These are phyloP conservation scores for Fusarium sp. DNA, from an alignment of 2,329 filamentous ascomycete genomes.

Conservation along the genomic window DNA sequence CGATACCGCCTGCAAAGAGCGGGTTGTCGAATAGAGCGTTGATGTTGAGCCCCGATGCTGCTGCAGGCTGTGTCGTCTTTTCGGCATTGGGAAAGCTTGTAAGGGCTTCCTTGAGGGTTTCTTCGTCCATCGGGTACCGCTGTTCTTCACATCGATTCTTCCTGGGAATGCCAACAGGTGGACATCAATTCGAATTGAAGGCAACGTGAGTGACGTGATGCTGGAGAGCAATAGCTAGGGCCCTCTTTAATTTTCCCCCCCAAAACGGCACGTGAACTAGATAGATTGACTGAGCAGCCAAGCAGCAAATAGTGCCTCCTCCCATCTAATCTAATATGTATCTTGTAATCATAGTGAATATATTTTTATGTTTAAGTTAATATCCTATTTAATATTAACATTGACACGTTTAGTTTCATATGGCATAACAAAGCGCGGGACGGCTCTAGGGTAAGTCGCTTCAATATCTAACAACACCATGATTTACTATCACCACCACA, in stretches of 20 bases:
- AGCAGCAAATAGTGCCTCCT: neutral
- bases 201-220: neutral
- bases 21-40: conserved; percentile 72
- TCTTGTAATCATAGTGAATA: too few species aligned
- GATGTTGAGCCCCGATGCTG: conserved; percentile 57
- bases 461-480: neutral
- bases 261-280: conserved; percentile 27
- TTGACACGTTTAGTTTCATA: too few species aligned
- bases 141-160: conserved; percentile 22
- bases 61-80: conserved; percentile 49
- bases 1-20: conserved; percentile 79
- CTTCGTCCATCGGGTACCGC: conserved; percentile 30
- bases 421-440: too few species aligned
- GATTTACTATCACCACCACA: neutral
- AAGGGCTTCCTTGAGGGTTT: conserved; percentile 29
- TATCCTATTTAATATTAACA: too few species aligned
- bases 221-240: neutral
- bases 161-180: neutral
- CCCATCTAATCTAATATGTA: too few species aligned
- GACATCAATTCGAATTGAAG: conserved; percentile 7
- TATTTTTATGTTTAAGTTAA: too few species aligned
- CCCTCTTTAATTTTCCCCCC: conserved; percentile 28
- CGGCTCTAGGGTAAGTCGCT: too few species aligned
- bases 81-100: conserved; percentile 41
- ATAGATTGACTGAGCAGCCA: neutral